Evolutionary conservation across 225 moss, liverwort and hornwort genomes (phyloP).

Genomic region (Ulota crispa): DNA sequence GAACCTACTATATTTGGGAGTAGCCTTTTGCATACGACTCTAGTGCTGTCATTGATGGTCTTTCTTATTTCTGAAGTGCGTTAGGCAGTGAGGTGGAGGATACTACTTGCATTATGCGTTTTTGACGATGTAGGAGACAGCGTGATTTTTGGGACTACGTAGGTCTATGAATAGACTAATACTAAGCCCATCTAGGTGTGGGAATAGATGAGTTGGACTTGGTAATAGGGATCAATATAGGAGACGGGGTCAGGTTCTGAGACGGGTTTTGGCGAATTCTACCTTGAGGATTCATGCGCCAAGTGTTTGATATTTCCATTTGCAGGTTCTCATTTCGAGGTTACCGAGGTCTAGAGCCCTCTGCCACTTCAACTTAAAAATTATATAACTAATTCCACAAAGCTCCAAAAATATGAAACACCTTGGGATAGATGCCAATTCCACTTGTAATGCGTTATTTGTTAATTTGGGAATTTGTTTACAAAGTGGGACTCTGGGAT

Average conservation of each 20-base stretch:
- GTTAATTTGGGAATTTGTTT: too few species aligned
- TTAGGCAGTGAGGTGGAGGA: background rate
- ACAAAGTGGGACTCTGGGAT: too few species aligned
- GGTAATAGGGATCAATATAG: background rate
- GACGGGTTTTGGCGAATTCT: background rate
- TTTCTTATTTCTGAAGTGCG: background rate
- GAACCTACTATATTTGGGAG: too few species aligned
- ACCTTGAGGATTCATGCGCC: background rate
- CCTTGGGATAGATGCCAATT: too few species aligned
- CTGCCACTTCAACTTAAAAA: too few species aligned
- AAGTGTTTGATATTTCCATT: background rate
- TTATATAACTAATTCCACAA: too few species aligned
- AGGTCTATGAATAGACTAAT: background rate
- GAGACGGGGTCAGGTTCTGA: background rate
- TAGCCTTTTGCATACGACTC: background rate
- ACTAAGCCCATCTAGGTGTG: background rate
- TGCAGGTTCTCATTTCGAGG: background rate
- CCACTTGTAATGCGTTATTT: too few species aligned
- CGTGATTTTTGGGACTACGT: background rate
- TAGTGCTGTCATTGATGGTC: background rate
- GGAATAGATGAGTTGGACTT: background rate
- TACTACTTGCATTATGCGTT: background rate
- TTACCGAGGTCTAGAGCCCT: too few species aligned
- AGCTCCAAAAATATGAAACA: too few species aligned
- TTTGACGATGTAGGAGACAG: background rate